Evolutionary conservation across 768 basidiomycete genomes (phyloP), one percentile per base, ranked within the genome.

Genomic region (Mycena filopes): DNA sequence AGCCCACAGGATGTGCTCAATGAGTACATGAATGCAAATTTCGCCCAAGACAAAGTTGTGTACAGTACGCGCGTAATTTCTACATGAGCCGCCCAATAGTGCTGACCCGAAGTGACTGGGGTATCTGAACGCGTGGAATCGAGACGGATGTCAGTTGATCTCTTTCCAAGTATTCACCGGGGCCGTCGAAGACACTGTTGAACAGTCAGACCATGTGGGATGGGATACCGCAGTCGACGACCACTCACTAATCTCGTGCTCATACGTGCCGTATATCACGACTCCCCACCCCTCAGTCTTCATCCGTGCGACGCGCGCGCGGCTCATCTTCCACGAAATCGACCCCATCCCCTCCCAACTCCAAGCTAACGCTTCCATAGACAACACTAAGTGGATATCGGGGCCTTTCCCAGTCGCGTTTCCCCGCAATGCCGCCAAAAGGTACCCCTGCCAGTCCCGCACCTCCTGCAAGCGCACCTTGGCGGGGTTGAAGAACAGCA

Each of bases 281-380:
- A 54, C 53, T 13, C 11, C 38, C 53, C 53, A 54, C 6, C 33
- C 33, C 5, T 26, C 38, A 13, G 36, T 29, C 23, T 26, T 41
- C 54, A 55, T 55, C 20, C 41, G 54, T 12, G 15, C 18, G 25
- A 55, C 40, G 13, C 54, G 54, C 2, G 41, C 40, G 26, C 54
- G 54, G n/a, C 54, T 55, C 54, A 55, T 55, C 18, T 41, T 26
- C 54, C 54, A 55, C 8, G 20, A 8, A 10, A 55, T n/a, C n/a
- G n/a, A n/a, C n/a, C n/a, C 25, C 33, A 28, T 18, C 18, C 54
- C 54, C 8, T 29, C 23, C n/a, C 13, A 9, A 4, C 12, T 41
- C 54, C 54, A 55, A 2, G 16, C 16, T 20, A 55, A 26, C 26
- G 54, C 40, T 4, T 55, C 54, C 41, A 55, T 43, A 3, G 54